These are phyloP conservation scores for Hericium rajendrae DNA, from an alignment of 768 basidiomycete species.

Conservation along the genomic window DNA sequence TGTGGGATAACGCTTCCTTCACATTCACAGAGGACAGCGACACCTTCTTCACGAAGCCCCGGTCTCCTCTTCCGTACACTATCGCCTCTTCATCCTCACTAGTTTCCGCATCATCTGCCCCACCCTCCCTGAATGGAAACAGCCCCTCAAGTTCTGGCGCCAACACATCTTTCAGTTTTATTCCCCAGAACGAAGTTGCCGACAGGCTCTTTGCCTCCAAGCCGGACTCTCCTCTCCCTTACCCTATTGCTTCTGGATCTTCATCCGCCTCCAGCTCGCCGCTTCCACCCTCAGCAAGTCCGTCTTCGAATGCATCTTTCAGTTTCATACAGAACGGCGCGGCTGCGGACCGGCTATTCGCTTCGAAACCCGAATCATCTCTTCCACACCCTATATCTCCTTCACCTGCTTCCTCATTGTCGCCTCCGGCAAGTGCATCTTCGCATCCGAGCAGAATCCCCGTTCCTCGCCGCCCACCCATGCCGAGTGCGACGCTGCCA, in stretches of 20 bases:
- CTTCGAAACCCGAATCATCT: background rate
- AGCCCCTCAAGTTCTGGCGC: background rate
- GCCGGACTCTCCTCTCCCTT: conserved; percentile 10
- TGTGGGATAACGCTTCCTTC: no score
- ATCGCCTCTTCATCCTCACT: background rate
- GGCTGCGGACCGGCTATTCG: background rate
- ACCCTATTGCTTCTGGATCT: conserved; percentile 1
- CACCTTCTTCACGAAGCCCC: conserved; percentile 1
- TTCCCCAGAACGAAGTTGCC: no score
- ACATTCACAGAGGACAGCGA: no score
- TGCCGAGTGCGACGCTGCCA: conserved; percentile 15
- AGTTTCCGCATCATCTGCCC: no score
- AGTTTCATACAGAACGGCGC: background rate
- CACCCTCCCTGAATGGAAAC: no score
- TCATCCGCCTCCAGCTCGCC: no score
- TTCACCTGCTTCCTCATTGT: background rate
- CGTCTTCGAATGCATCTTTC: no score
- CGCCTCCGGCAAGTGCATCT: background rate
- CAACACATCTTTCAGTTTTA: no score
- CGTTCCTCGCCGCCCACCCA: conserved; percentile 16
- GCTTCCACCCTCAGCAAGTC: no score
- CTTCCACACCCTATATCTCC: background rate
- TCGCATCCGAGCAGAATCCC: background rate
- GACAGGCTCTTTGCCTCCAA: conserved; percentile 1
- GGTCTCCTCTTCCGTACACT: conserved; percentile 10